Conservation (phyloP, 345 rosid genomes). For the Mallotus nudiflorus region DNA sequence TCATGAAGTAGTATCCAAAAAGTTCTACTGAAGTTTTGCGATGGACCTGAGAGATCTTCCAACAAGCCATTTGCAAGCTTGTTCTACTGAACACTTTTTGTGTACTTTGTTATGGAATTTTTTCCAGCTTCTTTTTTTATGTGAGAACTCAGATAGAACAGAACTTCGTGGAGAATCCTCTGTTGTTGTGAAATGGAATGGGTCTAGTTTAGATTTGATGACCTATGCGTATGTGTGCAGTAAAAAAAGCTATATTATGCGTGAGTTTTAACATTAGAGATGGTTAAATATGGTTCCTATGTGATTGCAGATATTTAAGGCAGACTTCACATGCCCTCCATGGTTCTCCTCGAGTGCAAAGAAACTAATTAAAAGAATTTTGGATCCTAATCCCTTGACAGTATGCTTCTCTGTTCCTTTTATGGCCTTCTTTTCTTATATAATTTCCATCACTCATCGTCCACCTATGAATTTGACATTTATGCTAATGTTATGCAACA, state of each 20-base stretch:
- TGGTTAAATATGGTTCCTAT: slow-evolving; percentile 8
- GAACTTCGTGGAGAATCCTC: not conserved
- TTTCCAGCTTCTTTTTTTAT: not conserved
- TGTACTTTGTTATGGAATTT: not conserved
- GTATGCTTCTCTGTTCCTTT: slow-evolving; percentile 40
- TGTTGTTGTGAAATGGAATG: not conserved
- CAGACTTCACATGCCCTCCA: slow-evolving; percentile 86
- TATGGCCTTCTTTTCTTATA: slow-evolving; percentile 1
- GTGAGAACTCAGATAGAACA: not conserved
- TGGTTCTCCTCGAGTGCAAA: slow-evolving; percentile 97
- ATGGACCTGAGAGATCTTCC: not conserved
- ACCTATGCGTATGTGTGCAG: not conserved
- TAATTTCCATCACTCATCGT: not conserved
- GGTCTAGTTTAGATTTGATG: not conserved
- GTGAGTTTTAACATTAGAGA: not conserved
- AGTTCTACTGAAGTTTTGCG: no score
- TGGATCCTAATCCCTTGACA: slow-evolving; percentile 86
- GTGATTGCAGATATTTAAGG: slow-evolving; percentile 77
- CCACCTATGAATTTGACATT: slow-evolving; percentile 8
- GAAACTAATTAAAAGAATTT: slow-evolving; percentile 81
- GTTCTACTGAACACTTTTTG: not conserved
- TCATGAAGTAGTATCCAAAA: no score
- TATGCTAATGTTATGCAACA: slow-evolving; percentile 44
- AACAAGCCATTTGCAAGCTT: not conserved
- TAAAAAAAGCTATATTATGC: not conserved